These are phyloP conservation scores for Lachnellula subtilissima DNA, from an alignment of 2,329 filamentous ascomycete genomes.

Conservation along the genomic window DNA sequence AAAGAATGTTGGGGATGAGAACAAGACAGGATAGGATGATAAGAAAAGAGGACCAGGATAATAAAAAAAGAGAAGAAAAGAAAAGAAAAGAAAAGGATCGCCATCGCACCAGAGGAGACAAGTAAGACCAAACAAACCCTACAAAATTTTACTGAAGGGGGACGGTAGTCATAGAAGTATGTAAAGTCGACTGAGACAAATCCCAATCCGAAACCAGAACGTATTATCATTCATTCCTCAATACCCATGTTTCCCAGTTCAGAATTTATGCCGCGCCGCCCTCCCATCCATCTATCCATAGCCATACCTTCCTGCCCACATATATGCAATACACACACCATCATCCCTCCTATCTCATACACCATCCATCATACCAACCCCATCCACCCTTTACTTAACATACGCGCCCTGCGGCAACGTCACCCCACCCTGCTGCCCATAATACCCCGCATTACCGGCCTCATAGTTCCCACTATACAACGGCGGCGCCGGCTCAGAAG, in stretches of 20 bases:
- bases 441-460: constrained; percentile 9
- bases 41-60: too few relatives aligned
- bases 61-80: too few relatives aligned
- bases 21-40: too few relatives aligned
- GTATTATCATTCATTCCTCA: background rate
- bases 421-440: constrained; percentile 15
- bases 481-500: constrained; percentile 4
- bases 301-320: background rate
- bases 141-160: too few relatives aligned
- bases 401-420: constrained; percentile 17
- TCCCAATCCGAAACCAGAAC: background rate
- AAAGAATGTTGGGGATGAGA: too few relatives aligned
- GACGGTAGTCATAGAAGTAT: too few relatives aligned
- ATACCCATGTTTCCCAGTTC: background rate
- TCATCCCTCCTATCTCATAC: background rate
- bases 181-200: background rate
- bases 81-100: too few relatives aligned
- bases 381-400: background rate
- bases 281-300: background rate
- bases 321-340: background rate
- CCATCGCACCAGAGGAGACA: too few relatives aligned
- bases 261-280: background rate
- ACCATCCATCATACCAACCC: background rate
- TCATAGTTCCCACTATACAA: constrained; percentile 4
- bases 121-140: too few relatives aligned